These are phyloP conservation scores for Pseudoperonospora humuli DNA, from an alignment of 352 stramenopile species.

Conservation along the genomic window DNA sequence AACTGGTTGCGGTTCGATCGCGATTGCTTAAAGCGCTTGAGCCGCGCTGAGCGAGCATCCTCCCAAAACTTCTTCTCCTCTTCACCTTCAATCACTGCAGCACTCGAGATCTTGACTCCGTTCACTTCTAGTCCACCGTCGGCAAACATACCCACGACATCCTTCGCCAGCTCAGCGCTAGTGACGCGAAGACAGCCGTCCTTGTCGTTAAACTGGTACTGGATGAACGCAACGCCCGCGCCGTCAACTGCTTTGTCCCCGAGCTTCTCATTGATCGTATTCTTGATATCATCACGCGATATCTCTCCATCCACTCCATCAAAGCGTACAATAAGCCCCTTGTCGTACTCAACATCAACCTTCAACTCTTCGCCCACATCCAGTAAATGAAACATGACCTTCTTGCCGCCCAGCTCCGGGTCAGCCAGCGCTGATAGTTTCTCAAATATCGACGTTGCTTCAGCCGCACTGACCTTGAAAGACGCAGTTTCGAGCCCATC, in stretches of 20 bases:
- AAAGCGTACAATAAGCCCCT: slow-evolving; percentile 82
- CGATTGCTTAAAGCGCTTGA: slow-evolving; percentile 73
- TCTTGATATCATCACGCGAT: slow-evolving; percentile 83
- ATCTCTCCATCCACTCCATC: slow-evolving; percentile 68
- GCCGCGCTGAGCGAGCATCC: slow-evolving; percentile 57
- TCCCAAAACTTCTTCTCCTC: slow-evolving; percentile 85
- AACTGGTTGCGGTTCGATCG: slow-evolving; percentile 65
- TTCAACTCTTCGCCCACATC: slow-evolving; percentile 57
- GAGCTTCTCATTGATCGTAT: slow-evolving; percentile 78
- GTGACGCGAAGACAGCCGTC: slow-evolving; percentile 62
- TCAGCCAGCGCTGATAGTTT: slow-evolving; percentile 56
- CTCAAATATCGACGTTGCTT: slow-evolving; percentile 54
- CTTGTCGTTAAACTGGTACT: slow-evolving; percentile 77
- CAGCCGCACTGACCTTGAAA: slow-evolving; percentile 47
- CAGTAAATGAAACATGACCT: slow-evolving; percentile 72
- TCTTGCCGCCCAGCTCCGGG: slow-evolving; percentile 62
- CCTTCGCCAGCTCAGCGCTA: slow-evolving; percentile 43
- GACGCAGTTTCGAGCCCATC: slow-evolving; percentile 67
- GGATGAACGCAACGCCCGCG: slow-evolving; percentile 71
- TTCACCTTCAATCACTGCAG: slow-evolving; percentile 54
- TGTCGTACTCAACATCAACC: slow-evolving; percentile 74
- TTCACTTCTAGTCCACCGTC: slow-evolving; percentile 63
- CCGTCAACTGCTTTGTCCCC: slow-evolving; percentile 55
- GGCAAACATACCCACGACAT: slow-evolving; percentile 55
- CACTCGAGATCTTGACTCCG: slow-evolving; percentile 49